Conservation (phyloP, 1,284 basidiomycete genomes). For the Sanghuangporus weigelae region DNA sequence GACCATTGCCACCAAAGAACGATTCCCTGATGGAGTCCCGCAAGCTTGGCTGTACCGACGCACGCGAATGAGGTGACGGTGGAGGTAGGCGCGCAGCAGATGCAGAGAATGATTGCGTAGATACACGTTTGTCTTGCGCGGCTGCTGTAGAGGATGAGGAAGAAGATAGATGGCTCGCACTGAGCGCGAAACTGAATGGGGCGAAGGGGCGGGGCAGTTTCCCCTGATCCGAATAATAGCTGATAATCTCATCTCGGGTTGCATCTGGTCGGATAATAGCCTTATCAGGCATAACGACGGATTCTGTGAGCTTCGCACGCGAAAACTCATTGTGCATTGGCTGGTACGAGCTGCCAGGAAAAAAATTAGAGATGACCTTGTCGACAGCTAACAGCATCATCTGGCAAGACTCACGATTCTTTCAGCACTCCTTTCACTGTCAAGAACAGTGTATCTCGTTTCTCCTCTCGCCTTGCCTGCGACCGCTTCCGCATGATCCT, state of each 20-base stretch:
- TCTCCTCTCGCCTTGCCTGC: slow-evolving; percentile 31
- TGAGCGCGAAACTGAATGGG: slow-evolving; percentile 38
- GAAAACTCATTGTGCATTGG: slow-evolving; percentile 33
- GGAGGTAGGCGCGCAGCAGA: slow-evolving; percentile 7
- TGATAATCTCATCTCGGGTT: slow-evolving; percentile 38
- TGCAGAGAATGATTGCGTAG: slow-evolving; percentile 21
- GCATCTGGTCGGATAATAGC: slow-evolving; percentile 34
- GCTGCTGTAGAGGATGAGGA: slow-evolving; percentile 18
- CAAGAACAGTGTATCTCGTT: slow-evolving; percentile 39
- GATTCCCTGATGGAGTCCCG: slow-evolving; percentile 31
- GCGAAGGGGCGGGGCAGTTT: slow-evolving; percentile 44
- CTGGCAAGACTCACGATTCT: slow-evolving; percentile 23
- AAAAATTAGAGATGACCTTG: not conserved
- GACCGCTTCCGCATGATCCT: slow-evolving; percentile 36
- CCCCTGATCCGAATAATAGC: slow-evolving; percentile 41
- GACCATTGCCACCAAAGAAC: slow-evolving; percentile 22
- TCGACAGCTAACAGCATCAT: not conserved
- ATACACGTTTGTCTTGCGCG: slow-evolving; percentile 15
- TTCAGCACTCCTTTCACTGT: slow-evolving; percentile 41
- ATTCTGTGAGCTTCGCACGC: slow-evolving; percentile 36
- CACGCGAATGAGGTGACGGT: slow-evolving; percentile 20
- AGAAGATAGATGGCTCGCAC: slow-evolving; percentile 19
- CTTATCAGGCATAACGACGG: slow-evolving; percentile 49
- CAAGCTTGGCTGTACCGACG: slow-evolving; percentile 22
- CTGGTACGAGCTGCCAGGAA: slow-evolving; percentile 4